These are phyloP conservation scores for Serpula lacrymans DNA, from an alignment of 768 basidiomycete species.

Conservation along the genomic window DNA sequence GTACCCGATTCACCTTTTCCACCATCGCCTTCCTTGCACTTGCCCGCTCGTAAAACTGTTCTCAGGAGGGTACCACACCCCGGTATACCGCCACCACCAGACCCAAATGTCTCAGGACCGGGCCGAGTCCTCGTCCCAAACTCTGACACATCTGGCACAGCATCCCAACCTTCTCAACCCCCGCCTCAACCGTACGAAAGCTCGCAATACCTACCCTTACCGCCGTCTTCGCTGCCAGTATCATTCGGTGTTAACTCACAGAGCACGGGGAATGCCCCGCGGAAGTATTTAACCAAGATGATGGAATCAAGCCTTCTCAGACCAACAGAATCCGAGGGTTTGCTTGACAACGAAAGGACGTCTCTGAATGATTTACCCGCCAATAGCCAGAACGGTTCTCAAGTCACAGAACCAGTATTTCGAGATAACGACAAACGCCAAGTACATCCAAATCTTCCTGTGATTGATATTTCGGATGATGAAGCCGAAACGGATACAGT, in stretches of 20 bases:
- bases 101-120: constrained; percentile 28
- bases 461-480: constrained; percentile 7
- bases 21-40: constrained; percentile 2
- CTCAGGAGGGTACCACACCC: constrained; percentile 49
- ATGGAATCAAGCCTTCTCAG: neutral
- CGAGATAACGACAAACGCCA: no score
- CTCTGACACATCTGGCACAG: constrained; percentile 47
- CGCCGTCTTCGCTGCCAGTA: constrained; percentile 11
- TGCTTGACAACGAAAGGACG: neutral
- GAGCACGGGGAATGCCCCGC: neutral
- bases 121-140: constrained; percentile 51
- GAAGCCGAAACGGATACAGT: constrained; percentile 5
- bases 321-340: constrained; percentile 1
- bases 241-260: constrained; percentile 1
- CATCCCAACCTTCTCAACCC: constrained; percentile 29
- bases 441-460: no score
- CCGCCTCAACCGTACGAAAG: constrained; percentile 23
- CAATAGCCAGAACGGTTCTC: neutral
- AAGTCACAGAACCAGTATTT: no score
- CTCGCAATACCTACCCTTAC: constrained; percentile 30
- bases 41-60: constrained; percentile 22
- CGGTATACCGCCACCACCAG: constrained; percentile 26
- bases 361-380: neutral
- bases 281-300: neutral
- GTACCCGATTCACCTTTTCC: constrained; percentile 11